phyloP scores from a whole-genome alignment of 2,329 filamentous ascomycete genomes.

The Aspergillus niger region DNA sequence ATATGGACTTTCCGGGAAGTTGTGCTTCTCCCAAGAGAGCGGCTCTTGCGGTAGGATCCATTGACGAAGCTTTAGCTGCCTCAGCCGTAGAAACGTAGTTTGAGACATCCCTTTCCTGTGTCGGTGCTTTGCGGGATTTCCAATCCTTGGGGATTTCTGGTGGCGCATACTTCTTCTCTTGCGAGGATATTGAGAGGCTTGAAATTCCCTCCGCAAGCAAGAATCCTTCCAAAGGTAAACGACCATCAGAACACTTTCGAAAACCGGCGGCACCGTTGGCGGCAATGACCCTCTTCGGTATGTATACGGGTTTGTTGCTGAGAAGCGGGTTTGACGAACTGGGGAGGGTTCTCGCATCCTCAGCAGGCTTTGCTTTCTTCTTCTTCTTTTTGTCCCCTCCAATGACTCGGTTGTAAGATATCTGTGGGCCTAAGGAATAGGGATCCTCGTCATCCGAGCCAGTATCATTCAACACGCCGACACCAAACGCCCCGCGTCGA shows the following conservation, averaged over 20 bases:
- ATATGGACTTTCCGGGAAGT: constrained; percentile 89
- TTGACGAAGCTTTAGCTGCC: constrained; percentile 72
- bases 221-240: constrained; percentile 78
- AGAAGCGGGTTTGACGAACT: constrained; percentile 65
- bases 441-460: constrained; percentile 95
- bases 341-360: constrained; percentile 41
- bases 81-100: constrained; percentile 70
- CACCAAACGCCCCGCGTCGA: constrained; percentile 71
- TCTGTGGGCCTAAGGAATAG: constrained; percentile 86
- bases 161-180: constrained; percentile 49
- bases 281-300: constrained; percentile 63
- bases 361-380: constrained; percentile 53
- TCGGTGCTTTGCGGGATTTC: constrained; percentile 62
- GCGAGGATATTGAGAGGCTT: constrained; percentile 49
- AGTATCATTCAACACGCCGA: constrained; percentile 87
- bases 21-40: constrained; percentile 76
- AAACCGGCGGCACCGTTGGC: constrained; percentile 51
- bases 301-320: constrained; percentile 70
- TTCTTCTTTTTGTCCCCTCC: constrained; percentile 81
- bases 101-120: constrained; percentile 34
- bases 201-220: constrained; percentile 62
- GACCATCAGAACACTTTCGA: constrained; percentile 79
- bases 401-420: constrained; percentile 80
- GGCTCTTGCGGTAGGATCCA: constrained; percentile 76
- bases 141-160: constrained; percentile 60